Conservation (phyloP, 2,329 filamentous ascomycete species). For the Thermoascus crustaceus region DNA sequence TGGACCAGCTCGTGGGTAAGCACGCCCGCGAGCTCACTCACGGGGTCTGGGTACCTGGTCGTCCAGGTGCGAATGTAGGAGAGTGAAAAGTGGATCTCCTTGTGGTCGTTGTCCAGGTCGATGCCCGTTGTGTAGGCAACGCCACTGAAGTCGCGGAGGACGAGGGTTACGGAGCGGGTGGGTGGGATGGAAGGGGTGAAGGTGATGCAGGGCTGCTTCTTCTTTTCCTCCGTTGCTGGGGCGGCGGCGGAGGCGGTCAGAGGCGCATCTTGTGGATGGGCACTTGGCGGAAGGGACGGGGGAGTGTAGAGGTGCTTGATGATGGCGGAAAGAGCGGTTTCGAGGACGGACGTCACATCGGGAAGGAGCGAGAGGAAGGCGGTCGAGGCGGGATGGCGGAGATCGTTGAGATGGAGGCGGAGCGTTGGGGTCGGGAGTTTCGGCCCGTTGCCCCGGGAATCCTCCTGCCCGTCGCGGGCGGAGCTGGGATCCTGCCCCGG, state of each 20-base stretch:
- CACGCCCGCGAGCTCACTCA: constrained; percentile 68
- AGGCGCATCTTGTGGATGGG: constrained; percentile 9
- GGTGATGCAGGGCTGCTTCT: too few species aligned
- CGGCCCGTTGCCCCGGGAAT: neutral
- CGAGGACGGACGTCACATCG: constrained; percentile 51
- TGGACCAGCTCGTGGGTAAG: constrained; percentile 90
- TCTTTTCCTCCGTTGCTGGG: too few species aligned
- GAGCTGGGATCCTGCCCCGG: neutral
- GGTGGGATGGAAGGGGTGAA: constrained; percentile 41
- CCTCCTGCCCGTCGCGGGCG: neutral
- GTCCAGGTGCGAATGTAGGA: constrained; percentile 53
- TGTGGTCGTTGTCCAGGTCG: constrained; percentile 75
- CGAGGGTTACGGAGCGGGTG: constrained; percentile 78
- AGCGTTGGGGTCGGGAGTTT: constrained; percentile 6
- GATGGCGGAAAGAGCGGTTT: constrained; percentile 58
- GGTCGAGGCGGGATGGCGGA: constrained; percentile 49
- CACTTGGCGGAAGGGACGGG: constrained; percentile 7
- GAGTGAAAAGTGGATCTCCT: constrained; percentile 84
- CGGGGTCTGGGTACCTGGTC: constrained; percentile 17
- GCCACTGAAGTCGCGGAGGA: constrained; percentile 70
- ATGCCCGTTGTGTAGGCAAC: constrained; percentile 82
- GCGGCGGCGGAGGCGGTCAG: constrained; percentile 5
- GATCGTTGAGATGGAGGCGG: constrained; percentile 29
- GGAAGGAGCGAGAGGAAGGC: constrained; percentile 62
- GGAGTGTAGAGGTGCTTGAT: constrained; percentile 61